Base-by-base conservation (phyloP, 345 rosid genomes). In the Heritiera littoralis region DNA sequence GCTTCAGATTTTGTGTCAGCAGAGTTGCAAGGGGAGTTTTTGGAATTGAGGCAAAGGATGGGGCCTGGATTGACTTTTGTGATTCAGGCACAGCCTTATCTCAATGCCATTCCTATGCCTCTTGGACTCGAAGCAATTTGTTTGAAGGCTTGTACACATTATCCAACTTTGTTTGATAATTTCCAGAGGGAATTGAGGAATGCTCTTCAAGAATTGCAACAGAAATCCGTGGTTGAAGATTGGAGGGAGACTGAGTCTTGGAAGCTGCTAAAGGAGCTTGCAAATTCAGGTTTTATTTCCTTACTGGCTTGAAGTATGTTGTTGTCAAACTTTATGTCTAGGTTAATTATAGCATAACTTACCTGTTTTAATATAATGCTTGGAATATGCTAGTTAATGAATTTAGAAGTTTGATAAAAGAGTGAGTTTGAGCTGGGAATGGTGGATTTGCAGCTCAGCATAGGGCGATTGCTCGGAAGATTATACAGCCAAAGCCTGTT, bases 51-150 rank as follows among this genome's bases (percentile, higher is more conserved):
- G 80, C 98, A 92, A 81, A 83, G 78, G 67, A 87, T 87, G 88
- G 97, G 90, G n/a, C 92, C 98, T 35, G 99, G 97, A 30, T 85
- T 95, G 79, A 92, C 98, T 9, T 95, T 95, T 80, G 98, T 92
- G 20, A 93, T 93, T 69, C 92, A 95, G 66, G 90, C 97, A 20
- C 99, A 95, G 79, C 91, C 97, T 69, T 93, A 92, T 78, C 89
- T 92, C 68, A 95, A 87, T 79, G 93, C 94, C 12, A 73, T 89
- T 82, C 97, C 99, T 5, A 93, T 95, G 89, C 99, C 99, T 23
- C 75, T 87, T 10, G 97, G 99, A 6, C 74, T 89, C 14, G 98
- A 95, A 80, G 93, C 93, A 30, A 74, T 90, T 78, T 92, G 99
- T 84, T 86, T 95, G 82, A 95, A 95, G 83, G 93, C 94, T 49